Base-by-base conservation (phyloP, 2,329 filamentous ascomycete species). In the Emergomyces africanus region DNA sequence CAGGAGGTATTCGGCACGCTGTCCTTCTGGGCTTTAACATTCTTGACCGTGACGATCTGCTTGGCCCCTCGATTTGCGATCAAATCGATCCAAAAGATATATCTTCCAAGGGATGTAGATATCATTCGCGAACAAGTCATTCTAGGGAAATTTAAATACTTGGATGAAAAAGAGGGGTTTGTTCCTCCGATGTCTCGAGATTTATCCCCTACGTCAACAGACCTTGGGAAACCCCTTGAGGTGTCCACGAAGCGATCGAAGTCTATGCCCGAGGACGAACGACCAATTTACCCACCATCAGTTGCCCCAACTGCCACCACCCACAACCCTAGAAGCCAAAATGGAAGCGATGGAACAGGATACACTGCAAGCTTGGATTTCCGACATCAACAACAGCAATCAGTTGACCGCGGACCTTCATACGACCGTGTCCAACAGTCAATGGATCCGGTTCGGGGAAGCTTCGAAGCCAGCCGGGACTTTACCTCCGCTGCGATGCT, bases 71-170 rank as follows among this genome's bases (percentile, higher is more conserved):
- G 94, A 30, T 96, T 97, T 72, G 82, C 83, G 54, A 80, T 88
- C 76, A 99, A 99, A 76, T 79, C 86, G 37, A 75, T 94, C 55
- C 94, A 97, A 73, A 99, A 99, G 75, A 88, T 96, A 58, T 97
- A 90, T 75, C 89, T 87, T 72, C 94, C 94, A 3, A 86, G 87
- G 65, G 94, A 99, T 68, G 86, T 96, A 60, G 94, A 99, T 71
- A 95, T 99, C 64, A 85, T 99, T 68, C 89, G 94, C 54, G 94
- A 99, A 73, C 90, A 97, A 76, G 84, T 95, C 62, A 83, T 83
- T 33, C 80, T 85, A 75, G 94, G 94, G 65, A 85, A 86, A 68
- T 97, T 95, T 71, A 84, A 87, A 64, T 83, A 90, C 67, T 79
- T 92, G 55, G 81, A 84, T 59, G 72, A 83, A 46, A 77, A 77